A percentile compares a stretch with the other conserved stretches of the same genome.
Conservation (phyloP, 306 rosid genomes). For the Malus orientalis region DNA sequence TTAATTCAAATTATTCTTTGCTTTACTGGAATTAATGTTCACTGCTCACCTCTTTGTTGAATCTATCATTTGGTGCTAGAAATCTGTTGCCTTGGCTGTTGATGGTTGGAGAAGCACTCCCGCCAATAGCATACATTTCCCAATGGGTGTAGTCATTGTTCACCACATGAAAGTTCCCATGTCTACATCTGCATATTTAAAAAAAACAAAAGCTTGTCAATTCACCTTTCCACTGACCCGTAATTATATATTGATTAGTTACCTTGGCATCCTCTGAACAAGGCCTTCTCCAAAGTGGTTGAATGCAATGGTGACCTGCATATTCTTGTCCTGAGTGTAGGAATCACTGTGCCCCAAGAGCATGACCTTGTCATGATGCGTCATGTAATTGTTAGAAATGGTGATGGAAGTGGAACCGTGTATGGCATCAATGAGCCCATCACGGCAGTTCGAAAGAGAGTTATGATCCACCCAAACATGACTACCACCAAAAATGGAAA, state of each 20-base stretch:
- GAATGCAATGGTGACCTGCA: slow-evolving; percentile 92
- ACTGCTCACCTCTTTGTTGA: slow-evolving; percentile 59
- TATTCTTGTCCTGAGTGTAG: slow-evolving; percentile 58
- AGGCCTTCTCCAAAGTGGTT: slow-evolving; percentile 96
- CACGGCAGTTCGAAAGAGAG: slow-evolving; percentile 60
- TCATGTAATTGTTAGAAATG: slow-evolving; percentile 69
- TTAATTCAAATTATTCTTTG: background rate
- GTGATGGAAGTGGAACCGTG: slow-evolving; percentile 83
- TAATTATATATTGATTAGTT: background rate
- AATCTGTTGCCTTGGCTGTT: slow-evolving; percentile 93
- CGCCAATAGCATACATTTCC: slow-evolving; percentile 90
- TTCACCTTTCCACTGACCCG: background rate
- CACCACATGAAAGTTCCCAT: slow-evolving; percentile 94
- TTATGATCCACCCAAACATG: slow-evolving; percentile 94
- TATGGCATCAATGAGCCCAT: slow-evolving; percentile 78
- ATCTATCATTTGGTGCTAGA: slow-evolving; percentile 52
- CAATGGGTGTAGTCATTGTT: slow-evolving; percentile 91
- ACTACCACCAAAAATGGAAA: slow-evolving; percentile 78
- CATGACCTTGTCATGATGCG: slow-evolving; percentile 89
- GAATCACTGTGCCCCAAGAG: slow-evolving; percentile 87
- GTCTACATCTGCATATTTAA: slow-evolving; percentile 62
- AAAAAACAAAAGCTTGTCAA: background rate
- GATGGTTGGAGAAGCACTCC: slow-evolving; percentile 85
- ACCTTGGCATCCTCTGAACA: slow-evolving; percentile 79
- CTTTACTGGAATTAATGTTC: no score